A percentile compares a stretch with the other conserved stretches of the same genome.
These are phyloP conservation scores for Amanita inopinata DNA, from an alignment of 768 basidiomycete species.

Conservation along the genomic window DNA sequence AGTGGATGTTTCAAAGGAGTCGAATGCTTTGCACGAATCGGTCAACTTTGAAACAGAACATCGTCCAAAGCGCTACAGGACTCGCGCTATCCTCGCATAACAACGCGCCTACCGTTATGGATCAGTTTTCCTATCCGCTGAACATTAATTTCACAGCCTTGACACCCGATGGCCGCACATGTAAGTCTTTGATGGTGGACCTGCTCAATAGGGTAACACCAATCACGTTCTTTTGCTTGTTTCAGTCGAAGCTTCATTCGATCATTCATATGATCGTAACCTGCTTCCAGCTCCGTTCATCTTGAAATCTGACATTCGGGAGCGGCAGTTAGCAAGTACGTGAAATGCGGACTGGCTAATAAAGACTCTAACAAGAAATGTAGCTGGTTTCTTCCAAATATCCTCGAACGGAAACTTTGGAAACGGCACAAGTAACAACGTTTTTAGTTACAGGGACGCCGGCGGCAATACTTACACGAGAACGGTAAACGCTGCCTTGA, in stretches of 20 bases:
- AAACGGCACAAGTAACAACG: slow-evolving; percentile 65
- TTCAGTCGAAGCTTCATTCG: slow-evolving; percentile 43
- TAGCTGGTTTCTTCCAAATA: slow-evolving; percentile 42
- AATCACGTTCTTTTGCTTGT: no score
- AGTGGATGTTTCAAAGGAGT: background rate
- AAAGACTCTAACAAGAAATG: background rate
- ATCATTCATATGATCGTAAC: slow-evolving; percentile 60
- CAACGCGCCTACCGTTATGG: slow-evolving; percentile 26
- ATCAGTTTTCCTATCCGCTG: slow-evolving; percentile 36
- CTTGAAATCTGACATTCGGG: slow-evolving; percentile 44
- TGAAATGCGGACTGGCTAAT: slow-evolving; percentile 2
- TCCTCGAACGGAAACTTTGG: slow-evolving; percentile 40
- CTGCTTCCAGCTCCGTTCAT: slow-evolving; percentile 51
- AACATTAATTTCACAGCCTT: slow-evolving; percentile 33
- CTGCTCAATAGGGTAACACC: no score
- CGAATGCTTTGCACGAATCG: background rate
- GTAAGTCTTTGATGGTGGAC: no score
- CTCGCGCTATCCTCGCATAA: slow-evolving; percentile 30
- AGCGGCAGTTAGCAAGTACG: slow-evolving; percentile 52
- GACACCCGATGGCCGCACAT: slow-evolving; percentile 24
- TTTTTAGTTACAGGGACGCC: slow-evolving; percentile 49
- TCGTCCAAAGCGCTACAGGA: slow-evolving; percentile 32
- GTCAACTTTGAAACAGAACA: slow-evolving; percentile 24
- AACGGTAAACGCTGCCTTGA: slow-evolving; percentile 48
- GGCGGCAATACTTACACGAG: slow-evolving; percentile 55